Conservation (phyloP, 1,284 basidiomycete species). For the Filobasidium uniguttulatum region DNA sequence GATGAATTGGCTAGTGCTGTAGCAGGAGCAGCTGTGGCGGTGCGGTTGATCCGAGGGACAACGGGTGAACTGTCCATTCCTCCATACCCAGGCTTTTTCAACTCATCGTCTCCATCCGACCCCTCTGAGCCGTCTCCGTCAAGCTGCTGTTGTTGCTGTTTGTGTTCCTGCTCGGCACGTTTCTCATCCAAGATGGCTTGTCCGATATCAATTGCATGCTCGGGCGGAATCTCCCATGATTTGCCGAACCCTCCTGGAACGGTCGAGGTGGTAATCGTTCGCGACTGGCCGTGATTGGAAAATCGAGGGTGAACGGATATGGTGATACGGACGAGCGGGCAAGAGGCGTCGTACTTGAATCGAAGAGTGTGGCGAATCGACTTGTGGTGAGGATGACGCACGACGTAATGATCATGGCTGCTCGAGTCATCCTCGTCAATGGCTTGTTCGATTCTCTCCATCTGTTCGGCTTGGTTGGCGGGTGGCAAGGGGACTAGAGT, state of each 20-base stretch:
- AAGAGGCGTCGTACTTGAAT: constrained; percentile 78
- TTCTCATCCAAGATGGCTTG: constrained; percentile 24
- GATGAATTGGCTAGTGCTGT: not conserved
- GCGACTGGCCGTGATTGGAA: constrained; percentile 32
- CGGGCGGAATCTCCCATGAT: constrained; percentile 55
- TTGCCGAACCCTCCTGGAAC: constrained; percentile 68
- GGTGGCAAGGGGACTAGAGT: constrained; percentile 50
- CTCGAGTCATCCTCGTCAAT: constrained; percentile 1
- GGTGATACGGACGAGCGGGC: constrained; percentile 61
- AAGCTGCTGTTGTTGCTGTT: not conserved
- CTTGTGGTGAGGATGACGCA: too few species aligned
- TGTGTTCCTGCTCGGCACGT: constrained; percentile 13
- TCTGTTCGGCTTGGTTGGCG: constrained; percentile 38
- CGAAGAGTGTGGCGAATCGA: constrained; percentile 52
- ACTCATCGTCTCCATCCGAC: constrained; percentile 7
- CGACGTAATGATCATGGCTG: not conserved
- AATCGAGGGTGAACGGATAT: constrained; percentile 56
- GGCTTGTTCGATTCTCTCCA: constrained; percentile 29
- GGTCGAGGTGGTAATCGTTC: constrained; percentile 2
- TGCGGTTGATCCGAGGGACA: too few species aligned
- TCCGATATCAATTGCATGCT: constrained; percentile 35
- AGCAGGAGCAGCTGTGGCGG: too few species aligned
- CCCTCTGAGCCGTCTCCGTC: not conserved
- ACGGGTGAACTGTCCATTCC: not conserved
- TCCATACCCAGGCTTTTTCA: not conserved